A percentile compares a stretch with the other conserved stretches of the same genome.
Conservation (phyloP, 2,329 filamentous ascomycete species). For the Phaeosphaeriaceae sp. region DNA sequence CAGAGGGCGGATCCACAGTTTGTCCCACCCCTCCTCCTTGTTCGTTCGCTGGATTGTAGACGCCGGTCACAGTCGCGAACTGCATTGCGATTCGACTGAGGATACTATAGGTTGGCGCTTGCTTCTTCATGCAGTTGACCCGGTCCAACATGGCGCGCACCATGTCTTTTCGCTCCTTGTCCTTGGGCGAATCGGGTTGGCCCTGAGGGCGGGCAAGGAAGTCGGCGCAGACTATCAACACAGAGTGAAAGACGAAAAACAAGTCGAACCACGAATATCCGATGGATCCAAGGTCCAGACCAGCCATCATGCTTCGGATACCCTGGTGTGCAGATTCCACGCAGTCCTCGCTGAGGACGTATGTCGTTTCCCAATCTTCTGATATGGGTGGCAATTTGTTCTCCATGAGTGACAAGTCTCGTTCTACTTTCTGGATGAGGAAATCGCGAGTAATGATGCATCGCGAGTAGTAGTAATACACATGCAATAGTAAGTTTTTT, state of each 20-base stretch:
- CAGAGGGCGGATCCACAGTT: conserved; percentile 4
- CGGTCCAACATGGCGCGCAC: conserved; percentile 26
- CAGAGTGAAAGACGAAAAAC: conserved; percentile 34
- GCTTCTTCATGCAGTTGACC: conserved; percentile 20
- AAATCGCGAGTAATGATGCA: conserved; percentile 34
- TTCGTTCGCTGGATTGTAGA: conserved; percentile 12
- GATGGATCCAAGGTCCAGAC: conserved; percentile 21
- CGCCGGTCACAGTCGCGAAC: conserved; percentile 32
- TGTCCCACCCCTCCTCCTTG: background rate
- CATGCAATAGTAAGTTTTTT: conserved; percentile 25
- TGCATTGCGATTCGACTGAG: conserved; percentile 30
- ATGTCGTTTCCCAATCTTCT: conserved; percentile 18
- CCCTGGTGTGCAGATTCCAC: conserved; percentile 33
- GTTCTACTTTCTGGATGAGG: conserved; percentile 31
- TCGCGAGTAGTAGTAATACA: conserved; percentile 32
- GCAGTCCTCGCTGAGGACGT: conserved; percentile 33
- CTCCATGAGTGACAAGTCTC: conserved; percentile 23
- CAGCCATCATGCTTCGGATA: conserved; percentile 27
- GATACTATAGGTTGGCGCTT: conserved; percentile 29
- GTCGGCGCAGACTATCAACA: conserved; percentile 35
- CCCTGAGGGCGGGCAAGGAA: conserved; percentile 32
- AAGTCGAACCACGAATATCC: conserved; percentile 31
- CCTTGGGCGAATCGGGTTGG: conserved; percentile 23
- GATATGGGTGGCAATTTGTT: conserved; percentile 9
- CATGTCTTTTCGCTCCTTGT: conserved; percentile 27